Percentiles rank a stretch among this genome's conserved stretches.
phyloP scores from a whole-genome alignment of 2,329 filamentous ascomycete genomes.

The Colletotrichum sp. region DNA sequence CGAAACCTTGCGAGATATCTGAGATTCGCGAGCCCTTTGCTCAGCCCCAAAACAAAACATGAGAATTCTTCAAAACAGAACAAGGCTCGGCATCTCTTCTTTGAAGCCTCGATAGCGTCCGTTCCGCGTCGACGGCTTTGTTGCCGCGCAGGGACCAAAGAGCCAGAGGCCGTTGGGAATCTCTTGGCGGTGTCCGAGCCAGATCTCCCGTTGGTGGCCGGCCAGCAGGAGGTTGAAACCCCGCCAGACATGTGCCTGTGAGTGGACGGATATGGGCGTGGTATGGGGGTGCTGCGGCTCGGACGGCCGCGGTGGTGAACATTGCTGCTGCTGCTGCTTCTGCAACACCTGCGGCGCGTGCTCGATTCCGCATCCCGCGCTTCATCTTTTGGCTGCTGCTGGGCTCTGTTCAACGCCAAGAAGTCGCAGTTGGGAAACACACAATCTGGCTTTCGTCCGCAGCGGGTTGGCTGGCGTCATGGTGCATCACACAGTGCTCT shows the following conservation, averaged over 20 bases:
- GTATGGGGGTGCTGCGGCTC: background rate
- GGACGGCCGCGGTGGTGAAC: background rate
- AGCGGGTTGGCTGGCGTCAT: conserved; percentile 1
- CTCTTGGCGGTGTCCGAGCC: conserved; percentile 18
- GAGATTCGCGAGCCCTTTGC: background rate
- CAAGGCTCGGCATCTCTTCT: background rate
- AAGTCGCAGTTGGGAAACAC: background rate
- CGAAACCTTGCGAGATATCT: background rate
- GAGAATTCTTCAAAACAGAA: background rate
- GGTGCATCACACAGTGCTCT: background rate
- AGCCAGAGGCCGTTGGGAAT: conserved; percentile 3
- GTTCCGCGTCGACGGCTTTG: background rate
- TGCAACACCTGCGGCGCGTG: background rate
- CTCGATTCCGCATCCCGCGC: background rate
- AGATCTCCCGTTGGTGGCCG: background rate
- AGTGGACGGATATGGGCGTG: background rate
- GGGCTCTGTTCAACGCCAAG: background rate
- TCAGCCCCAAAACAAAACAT: background rate
- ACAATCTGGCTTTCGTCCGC: background rate
- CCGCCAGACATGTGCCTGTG: background rate
- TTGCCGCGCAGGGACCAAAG: background rate
- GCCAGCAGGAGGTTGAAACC: background rate
- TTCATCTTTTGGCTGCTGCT: background rate
- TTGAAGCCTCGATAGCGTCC: background rate
- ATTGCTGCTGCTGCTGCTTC: background rate